phyloP scores from a whole-genome alignment of 2,329 filamentous ascomycete genomes.

The Colletotrichum sp. region DNA sequence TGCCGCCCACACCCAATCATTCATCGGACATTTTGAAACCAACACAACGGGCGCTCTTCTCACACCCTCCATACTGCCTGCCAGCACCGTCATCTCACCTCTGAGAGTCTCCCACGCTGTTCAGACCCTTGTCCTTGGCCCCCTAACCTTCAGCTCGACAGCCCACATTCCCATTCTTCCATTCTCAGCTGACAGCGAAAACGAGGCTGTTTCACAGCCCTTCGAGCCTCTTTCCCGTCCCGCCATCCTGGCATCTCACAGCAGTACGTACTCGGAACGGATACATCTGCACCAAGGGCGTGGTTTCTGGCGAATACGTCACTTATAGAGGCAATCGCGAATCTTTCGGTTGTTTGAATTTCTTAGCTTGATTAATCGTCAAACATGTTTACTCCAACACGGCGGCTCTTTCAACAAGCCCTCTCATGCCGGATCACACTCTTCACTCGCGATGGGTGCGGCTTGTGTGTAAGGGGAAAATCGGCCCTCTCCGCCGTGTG shows the following conservation, averaged over 20 bases:
- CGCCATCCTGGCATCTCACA: background rate
- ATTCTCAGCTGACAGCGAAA: constrained; percentile 8
- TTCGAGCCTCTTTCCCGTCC: background rate
- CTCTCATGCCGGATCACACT: constrained; percentile 71
- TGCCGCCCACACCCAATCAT: background rate
- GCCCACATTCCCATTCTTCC: background rate
- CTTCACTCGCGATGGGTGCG: constrained; percentile 76
- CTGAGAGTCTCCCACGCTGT: background rate
- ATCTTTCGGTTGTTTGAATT: background rate
- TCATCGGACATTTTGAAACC: constrained; percentile 1
- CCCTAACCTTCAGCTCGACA: background rate
- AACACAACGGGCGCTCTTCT: background rate
- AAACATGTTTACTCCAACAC: constrained; percentile 54
- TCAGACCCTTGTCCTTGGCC: background rate
- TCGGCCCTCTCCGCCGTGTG: constrained; percentile 71
- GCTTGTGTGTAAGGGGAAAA: constrained; percentile 73
- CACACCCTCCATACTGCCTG: background rate
- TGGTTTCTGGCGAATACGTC: background rate
- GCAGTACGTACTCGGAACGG: background rate
- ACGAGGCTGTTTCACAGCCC: constrained; percentile 13
- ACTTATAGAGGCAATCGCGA: background rate
- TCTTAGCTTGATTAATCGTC: background rate
- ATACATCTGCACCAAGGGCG: background rate
- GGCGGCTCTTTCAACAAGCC: constrained; percentile 45
- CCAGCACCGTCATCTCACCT: constrained; percentile 4